Base-by-base conservation (phyloP, 768 basidiomycete genomes). In the Arthromyces matolae region DNA sequence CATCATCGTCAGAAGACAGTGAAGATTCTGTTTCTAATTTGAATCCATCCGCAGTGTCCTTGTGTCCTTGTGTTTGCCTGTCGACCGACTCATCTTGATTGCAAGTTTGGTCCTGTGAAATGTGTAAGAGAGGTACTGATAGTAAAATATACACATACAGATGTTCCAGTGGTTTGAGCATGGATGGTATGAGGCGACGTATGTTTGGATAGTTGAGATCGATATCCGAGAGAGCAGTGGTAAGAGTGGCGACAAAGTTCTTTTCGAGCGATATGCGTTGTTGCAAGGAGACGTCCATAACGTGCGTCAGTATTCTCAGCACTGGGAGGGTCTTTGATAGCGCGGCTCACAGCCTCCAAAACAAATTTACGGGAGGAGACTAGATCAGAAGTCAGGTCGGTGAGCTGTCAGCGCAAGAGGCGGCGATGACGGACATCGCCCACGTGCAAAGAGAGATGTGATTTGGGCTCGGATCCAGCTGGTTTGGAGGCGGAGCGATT, bases 241-340 rank as follows among this genome's bases (percentile, higher is more conserved):
- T 97, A 28, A 99, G 71, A 1, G 86, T 84, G 4, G 87, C 78
- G 13, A 97, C 96, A 54, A 91, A 94, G 61, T 90, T 90, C 72
- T 97, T 97, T 75, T 99, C 96, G 42, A 99, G 69, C 96, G 99
- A 98, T n/a, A n/a, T n/a, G n/a, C n/a, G n/a, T n/a, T n/a, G n/a
- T n/a, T 24, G 93, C 89, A 49, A 93, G 79, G 3, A 98, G 70
- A 22, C 92, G 85, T 8, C 92, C 92, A 63, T 99, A 99, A 54
- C 84, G 87, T 1, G 71, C 70, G 54, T 93, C 89, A 51, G 84
- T 71, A 37, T 63, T 72, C 51, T 89, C 83, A 1, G 76, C 68
- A 1, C 76, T 55, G 0, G 77, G 69, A 4, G 78, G 69, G 34
- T 99, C 96, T 60, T 92, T 93, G 71, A 96, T 81, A 7, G 87